Evolutionary conservation across 2,329 filamentous ascomycete species (phyloP), one percentile per base, ranked within the genome.

Genomic region (Diplodia intermedia): DNA sequence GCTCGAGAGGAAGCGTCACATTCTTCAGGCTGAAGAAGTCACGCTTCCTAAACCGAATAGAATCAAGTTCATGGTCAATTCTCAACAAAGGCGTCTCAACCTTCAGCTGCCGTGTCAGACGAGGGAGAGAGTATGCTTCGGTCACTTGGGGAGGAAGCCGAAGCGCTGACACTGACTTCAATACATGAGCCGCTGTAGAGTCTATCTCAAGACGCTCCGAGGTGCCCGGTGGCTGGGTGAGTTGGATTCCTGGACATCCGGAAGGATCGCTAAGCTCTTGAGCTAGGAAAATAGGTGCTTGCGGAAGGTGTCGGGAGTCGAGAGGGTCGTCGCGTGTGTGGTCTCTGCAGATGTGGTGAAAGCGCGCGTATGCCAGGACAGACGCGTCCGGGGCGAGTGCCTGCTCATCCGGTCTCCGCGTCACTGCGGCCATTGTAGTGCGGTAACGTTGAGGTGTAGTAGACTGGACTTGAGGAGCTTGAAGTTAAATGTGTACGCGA

Each of bases 321-420:
- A 72, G 47, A 1, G 77, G 75, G 54, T 77, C 67, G 1, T 77
- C 71, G 5, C 71, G 71, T 4, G 73, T 73, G 71, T 80, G 80
- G 68, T 82, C 74, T 62, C 68, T 73, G 38, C 79, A 80, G 26
- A 85, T 75, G 3, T 79, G 79, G 68, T 84, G 74, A 60, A 79
- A 80, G 29, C 82, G 79, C 23, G 84, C 83, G 70, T 85, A 86
- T 20, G 84, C 80, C 8, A 85, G 73, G 7, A 82, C 71, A 23
- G 78, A 79, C 18, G 75, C 75, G n/a, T 80, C 78, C 23, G 12
- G 12, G 20, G 15, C 40, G n/a, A 60, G 53, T 20, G n/a, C 29
- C 4, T 38, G 53, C 7, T 23, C n/a, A n/a, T 7, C 11, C 9
- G 62, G 15, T 5, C 15, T 20, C 12, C 8, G 31, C 5, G 7